Percentiles rank a stretch among this genome's conserved stretches.
phyloP scores from a whole-genome alignment of 345 rosid genomes.

The Iberis pinnata region DNA sequence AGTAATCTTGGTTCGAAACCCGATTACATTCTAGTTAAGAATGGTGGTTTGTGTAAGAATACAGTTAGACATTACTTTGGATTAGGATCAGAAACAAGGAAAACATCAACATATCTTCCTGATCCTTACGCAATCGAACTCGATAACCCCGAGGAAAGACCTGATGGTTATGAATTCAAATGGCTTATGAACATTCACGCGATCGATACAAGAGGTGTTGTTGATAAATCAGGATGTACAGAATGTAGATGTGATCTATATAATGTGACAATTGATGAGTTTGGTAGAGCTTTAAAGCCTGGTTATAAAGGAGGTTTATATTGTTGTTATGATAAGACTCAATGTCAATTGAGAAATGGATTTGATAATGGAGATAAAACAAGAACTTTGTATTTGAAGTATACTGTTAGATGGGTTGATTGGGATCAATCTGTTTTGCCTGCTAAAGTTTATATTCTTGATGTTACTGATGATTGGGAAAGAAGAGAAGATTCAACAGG shows the following conservation, averaged over 20 bases:
- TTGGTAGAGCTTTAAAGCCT: conserved; percentile 43
- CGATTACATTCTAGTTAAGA: conserved; percentile 31
- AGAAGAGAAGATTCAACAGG: conserved; percentile 33
- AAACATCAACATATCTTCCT: conserved; percentile 53
- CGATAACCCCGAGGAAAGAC: conserved; percentile 53
- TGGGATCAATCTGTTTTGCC: conserved; percentile 59
- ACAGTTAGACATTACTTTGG: conserved; percentile 54
- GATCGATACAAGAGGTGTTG: conserved; percentile 75
- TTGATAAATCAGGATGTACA: conserved; percentile 62
- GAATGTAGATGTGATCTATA: conserved; percentile 75
- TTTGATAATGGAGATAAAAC: conserved; percentile 41
- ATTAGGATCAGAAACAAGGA: conserved; percentile 78
- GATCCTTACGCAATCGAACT: conserved; percentile 83
- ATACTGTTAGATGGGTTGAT: conserved; percentile 65
- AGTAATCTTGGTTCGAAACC: conserved; percentile 18
- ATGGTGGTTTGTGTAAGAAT: conserved; percentile 60
- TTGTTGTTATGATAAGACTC: conserved; percentile 66
- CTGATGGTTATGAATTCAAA: conserved; percentile 57
- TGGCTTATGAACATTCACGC: conserved; percentile 85
- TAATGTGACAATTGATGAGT: conserved; percentile 52
- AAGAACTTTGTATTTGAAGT: conserved; percentile 47
- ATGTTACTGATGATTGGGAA: conserved; percentile 65
- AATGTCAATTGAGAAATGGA: conserved; percentile 51
- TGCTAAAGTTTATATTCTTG: conserved; percentile 58
- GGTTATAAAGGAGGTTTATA: conserved; percentile 58